Base-by-base conservation (phyloP, 2,329 filamentous ascomycete genomes). In the Fusarium pseudocircinatum region DNA sequence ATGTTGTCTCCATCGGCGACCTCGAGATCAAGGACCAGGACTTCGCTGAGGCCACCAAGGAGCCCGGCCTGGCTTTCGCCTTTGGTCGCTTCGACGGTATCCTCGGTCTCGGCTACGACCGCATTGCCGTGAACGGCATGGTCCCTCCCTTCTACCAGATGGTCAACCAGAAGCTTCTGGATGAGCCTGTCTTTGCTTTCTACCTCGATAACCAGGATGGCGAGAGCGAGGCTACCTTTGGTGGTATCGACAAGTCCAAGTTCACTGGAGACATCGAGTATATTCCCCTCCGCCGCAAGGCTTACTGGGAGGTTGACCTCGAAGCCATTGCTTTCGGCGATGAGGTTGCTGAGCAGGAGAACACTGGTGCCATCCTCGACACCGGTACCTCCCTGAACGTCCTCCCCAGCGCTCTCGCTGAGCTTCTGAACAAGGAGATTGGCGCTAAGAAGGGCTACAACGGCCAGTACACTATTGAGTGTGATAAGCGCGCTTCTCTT, bases 251-350 rank as follows among this genome's bases (percentile, higher is more conserved):
- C 84, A 86, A 94, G 85, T 86, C 87, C 81, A 94, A 96, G 87
- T 91, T 88, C 83, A 91, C 88, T 43, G 96, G 96, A 80, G 92
- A 98, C 84, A 89, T 99, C 79, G 94, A 92, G 82, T 97, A 95
- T 84, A 94, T 99, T 77, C 96, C 96, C 62, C 90, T 99, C 78
- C 94, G 96, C 84, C 94, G 96, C 83, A 98, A 98, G 92, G 96
- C 96, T 56, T 99, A 99, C 90, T 99, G 96, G 96, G 96, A 99
- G 89, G 96, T 99, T 63, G 95, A 98, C 80, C 91, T 99, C 70
- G 92, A 98, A 80, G 89, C 94, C 74, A 96, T 99, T 85, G 91
- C 93, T 63, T 94, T 98, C 74, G 97, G 96, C 78, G 89, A 95
- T 60, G 90, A 93, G 81, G 92, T 90, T 75, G 95, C 95, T 70